Base-by-base conservation (phyloP, 179 eudicot species). In the Sideroxylon spinosum region DNA sequence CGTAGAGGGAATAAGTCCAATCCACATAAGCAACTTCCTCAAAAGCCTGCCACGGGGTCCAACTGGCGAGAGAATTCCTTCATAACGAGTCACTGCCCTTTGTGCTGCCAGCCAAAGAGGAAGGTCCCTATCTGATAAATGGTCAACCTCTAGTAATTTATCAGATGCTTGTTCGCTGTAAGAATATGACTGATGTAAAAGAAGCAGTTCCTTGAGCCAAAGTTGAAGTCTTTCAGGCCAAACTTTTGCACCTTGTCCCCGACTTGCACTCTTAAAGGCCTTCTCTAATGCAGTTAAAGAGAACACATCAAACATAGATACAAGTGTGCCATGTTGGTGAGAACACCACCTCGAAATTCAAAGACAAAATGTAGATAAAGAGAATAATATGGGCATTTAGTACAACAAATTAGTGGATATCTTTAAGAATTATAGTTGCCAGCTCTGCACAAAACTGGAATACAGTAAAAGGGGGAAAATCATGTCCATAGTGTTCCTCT, bases 21-120 rank as follows among this genome's bases (percentile, higher is more conserved):
- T 81, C 91, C 89, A 84, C 46, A 83, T 72, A 55, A 95, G 90
- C 70, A 95, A 88, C 87, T 86, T 95, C 76, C 88, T 90, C 32
- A 95, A 75, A 50, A 95, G 88, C 86, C 93, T 88, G 82, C 92
- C 85, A 57, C 98, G 94, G 71, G 98, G 97, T 74, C 98, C 98
- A 81, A 85, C 84, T 60, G 92, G 79, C 78, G 98, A 95, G 55
- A 95, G 86, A 80, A 90, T 82, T 73, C 97, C 97, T 87, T 95
- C 98, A 79, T 95, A 95, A 72, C 95, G 98, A 85, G 86, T 86
- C 61, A 93, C 95, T 76, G 98, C 98, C 87, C 86, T 89, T 75
- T 95, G 92, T 70, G 98, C 97, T 66, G 94, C 97, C 75, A 89
- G 82, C 95, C 95, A 91, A 68, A 94, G 87, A 77, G 97, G 96